phyloP scores from a whole-genome alignment of 176 grass and related monocot species.

The Miscanthus lutarioriparius region DNA sequence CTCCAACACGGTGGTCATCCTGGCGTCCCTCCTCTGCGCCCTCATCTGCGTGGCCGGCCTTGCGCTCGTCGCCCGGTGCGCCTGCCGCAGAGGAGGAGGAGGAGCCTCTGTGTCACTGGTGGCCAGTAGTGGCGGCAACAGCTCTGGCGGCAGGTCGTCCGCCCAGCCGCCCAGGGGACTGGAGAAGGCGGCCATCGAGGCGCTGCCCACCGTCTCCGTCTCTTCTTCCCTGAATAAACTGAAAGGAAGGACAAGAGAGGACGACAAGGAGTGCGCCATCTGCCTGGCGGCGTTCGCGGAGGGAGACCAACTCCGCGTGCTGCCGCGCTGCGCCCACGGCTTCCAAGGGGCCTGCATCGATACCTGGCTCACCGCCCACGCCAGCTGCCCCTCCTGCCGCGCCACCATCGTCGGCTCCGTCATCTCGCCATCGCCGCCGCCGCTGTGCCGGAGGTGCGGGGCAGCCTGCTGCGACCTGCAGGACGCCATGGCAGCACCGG shows the following conservation, averaged over 20 bases:
- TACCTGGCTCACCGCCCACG: conserved; percentile 47
- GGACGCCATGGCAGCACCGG: background rate
- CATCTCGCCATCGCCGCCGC: background rate
- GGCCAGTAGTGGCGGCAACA: background rate
- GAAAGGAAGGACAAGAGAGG: background rate
- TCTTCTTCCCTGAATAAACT: background rate
- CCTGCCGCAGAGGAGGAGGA: conserved; percentile 37
- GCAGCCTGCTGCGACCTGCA: background rate
- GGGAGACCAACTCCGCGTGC: conserved; percentile 54
- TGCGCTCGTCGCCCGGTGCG: conserved; percentile 59
- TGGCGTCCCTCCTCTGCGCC: conserved; percentile 62
- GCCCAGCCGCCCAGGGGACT: conserved; percentile 40
- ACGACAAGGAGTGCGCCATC: conserved; percentile 44
- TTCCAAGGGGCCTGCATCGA: conserved; percentile 66
- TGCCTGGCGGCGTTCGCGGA: conserved; percentile 54
- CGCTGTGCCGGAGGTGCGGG: conserved; percentile 49
- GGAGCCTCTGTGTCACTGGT: background rate
- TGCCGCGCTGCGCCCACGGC: conserved; percentile 56
- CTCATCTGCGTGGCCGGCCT: conserved; percentile 67
- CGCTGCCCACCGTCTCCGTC: conserved; percentile 46
- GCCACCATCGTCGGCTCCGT: background rate
- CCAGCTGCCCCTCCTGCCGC: conserved; percentile 63
- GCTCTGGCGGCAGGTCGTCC: background rate
- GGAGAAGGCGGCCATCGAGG: conserved; percentile 62
- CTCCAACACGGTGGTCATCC: conserved; percentile 69